A percentile compares a stretch with the other conserved stretches of the same genome.
Conservation (phyloP, 192 early-diverging fungal genomes). For the Podila epigama region DNA sequence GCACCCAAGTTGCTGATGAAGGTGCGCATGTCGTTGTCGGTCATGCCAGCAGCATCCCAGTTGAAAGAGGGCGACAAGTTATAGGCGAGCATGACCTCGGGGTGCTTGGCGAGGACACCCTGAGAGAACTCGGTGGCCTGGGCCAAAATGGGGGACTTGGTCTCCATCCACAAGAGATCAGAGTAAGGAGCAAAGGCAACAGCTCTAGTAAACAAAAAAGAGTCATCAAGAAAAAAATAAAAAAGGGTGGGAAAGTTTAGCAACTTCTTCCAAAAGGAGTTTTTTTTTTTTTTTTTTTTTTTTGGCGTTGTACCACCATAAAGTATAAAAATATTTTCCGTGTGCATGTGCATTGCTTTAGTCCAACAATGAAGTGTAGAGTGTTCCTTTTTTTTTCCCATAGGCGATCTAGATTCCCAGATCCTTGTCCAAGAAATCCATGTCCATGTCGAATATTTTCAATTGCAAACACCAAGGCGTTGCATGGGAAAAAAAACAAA, state of each 20-base stretch:
- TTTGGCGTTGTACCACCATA: too few relatives aligned
- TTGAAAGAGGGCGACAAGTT: conserved; percentile 98
- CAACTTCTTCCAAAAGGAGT: not conserved
- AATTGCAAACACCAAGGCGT: conserved; percentile 85
- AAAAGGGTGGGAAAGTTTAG: not conserved
- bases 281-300: not conserved
- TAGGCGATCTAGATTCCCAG: too few relatives aligned
- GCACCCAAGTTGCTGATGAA: conserved; percentile 86
- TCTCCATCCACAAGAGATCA: conserved; percentile 98
- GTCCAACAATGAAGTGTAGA: too few relatives aligned
- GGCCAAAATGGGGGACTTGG: conserved; percentile 89
- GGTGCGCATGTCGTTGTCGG: conserved; percentile 84
- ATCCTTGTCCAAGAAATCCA: too few relatives aligned
- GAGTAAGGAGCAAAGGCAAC: conserved; percentile 86
- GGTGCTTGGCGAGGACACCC: conserved; percentile 81
- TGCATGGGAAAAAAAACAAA: conserved; percentile 77
- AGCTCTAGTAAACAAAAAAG: conserved; percentile 21
- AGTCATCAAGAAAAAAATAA: not conserved
- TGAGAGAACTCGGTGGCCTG: conserved; percentile 92
- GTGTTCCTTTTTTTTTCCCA: too few relatives aligned
- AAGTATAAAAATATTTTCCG: too few relatives aligned
- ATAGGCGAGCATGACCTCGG: conserved; percentile 91
- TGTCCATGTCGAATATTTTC: too few relatives aligned
- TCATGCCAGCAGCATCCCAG: conserved; percentile 97
- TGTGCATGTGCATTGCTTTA: too few relatives aligned